Evolutionary conservation across 2,329 filamentous ascomycete species (phyloP).

Genomic region (Ophiostoma sp.): DNA sequence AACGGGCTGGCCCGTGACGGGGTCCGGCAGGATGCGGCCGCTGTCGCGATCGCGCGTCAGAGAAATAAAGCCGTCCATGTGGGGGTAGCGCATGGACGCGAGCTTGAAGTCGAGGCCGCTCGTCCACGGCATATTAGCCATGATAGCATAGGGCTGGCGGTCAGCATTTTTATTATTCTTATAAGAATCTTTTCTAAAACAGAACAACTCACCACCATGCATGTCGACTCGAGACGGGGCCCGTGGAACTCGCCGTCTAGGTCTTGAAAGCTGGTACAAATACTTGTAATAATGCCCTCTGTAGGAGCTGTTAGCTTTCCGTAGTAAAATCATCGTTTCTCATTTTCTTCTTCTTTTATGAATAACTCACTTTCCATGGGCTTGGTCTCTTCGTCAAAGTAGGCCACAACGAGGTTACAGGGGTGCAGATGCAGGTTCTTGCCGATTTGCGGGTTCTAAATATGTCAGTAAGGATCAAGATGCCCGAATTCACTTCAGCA

Average conservation of each 20-base stretch:
- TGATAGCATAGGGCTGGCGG: constrained; percentile 57
- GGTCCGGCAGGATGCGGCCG: constrained; percentile 69
- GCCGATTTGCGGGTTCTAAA: constrained; percentile 75
- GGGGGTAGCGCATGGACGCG: constrained; percentile 60
- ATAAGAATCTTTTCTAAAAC: no score
- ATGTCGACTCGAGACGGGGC: constrained; percentile 69
- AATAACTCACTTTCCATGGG: constrained; percentile 54
- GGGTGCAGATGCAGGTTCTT: constrained; percentile 79
- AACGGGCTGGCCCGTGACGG: constrained; percentile 56
- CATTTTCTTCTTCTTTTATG: no score
- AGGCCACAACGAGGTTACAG: constrained; percentile 51
- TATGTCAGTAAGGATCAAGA: constrained; percentile 30
- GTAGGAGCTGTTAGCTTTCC: constrained; percentile 26
- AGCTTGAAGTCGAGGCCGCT: constrained; percentile 66
- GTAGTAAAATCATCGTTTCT: not conserved
- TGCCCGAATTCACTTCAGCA: constrained; percentile 4
- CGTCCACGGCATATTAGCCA: constrained; percentile 62
- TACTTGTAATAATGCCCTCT: constrained; percentile 73
- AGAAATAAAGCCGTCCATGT: constrained; percentile 67
- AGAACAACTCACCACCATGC: constrained; percentile 53
- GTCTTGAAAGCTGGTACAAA: constrained; percentile 73
- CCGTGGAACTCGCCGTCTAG: constrained; percentile 77
- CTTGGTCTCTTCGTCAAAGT: constrained; percentile 65
- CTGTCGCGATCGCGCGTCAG: constrained; percentile 70
- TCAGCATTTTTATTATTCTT: constrained; percentile 9